Conservation (phyloP, 306 rosid species). For the Cyamopsis tetragonoloba region DNA sequence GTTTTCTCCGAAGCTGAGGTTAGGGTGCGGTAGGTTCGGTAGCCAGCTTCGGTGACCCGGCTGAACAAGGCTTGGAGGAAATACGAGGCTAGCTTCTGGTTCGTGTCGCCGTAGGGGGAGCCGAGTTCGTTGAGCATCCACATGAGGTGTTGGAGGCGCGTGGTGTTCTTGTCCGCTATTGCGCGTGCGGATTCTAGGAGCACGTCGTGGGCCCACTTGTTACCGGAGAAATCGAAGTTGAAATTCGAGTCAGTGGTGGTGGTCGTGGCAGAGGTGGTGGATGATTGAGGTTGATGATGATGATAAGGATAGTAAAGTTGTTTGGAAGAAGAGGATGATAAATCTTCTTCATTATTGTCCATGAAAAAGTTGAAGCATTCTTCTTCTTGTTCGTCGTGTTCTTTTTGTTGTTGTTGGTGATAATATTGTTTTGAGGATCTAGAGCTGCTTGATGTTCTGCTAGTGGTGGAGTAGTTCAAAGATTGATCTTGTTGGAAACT, state of each 20-base stretch:
- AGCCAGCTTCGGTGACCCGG: constrained; percentile 74
- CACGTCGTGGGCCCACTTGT: constrained; percentile 64
- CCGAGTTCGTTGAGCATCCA: constrained; percentile 95
- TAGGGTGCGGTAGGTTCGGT: constrained; percentile 56
- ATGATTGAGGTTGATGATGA: constrained; percentile 30
- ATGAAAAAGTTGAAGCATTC: constrained; percentile 98
- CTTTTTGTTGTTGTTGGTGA: constrained; percentile 25
- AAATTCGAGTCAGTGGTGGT: constrained; percentile 35
- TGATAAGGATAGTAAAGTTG: constrained; percentile 52
- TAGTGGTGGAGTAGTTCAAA: constrained; percentile 59
- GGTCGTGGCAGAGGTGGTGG: constrained; percentile 24
- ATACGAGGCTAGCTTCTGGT: constrained; percentile 74
- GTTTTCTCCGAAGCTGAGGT: constrained; percentile 67
- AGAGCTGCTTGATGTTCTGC: constrained; percentile 64
- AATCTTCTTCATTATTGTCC: constrained; percentile 98
- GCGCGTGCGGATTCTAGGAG: constrained; percentile 74
- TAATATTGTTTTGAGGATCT: constrained; percentile 57
- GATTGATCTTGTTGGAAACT: constrained; percentile 71
- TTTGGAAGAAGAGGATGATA: constrained; percentile 81
- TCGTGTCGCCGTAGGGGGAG: constrained; percentile 79
- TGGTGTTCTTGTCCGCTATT: constrained; percentile 59
- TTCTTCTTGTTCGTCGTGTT: constrained; percentile 59
- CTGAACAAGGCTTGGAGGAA: constrained; percentile 82
- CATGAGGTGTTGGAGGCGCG: constrained; percentile 68
- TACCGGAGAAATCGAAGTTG: constrained; percentile 56